Evolutionary conservation across 129 eudicot species (phyloP), one percentile per base, ranked within the genome.

Genomic region (Pulicaria dysenterica): DNA sequence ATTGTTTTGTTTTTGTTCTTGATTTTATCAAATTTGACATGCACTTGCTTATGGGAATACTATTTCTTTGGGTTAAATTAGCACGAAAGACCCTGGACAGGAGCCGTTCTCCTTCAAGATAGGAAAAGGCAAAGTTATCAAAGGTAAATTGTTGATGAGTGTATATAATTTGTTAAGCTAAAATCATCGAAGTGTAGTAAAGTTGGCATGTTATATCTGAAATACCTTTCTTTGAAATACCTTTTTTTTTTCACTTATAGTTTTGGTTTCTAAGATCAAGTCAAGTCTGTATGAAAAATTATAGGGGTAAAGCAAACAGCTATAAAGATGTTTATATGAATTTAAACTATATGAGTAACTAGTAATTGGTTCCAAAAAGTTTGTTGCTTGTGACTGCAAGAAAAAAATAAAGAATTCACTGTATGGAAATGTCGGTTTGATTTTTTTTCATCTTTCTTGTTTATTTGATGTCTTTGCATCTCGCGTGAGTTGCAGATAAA

Each of bases 81-180:
- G 98, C 83, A 93, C 98, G 3, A 93, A 93, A 85, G 96, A 93
- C 82, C 84, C 87, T 13, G 98, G 98, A 43, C 95, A 88, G 80
- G 11, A 76, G 83, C 96, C 98, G 1, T 93, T 93, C 83, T 38
- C 86, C 66, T 93, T 93, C 79, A 80, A 85, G 51, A 82, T 93
- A 71, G 98, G 98, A 38, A 69, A 83, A 78, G 96, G 98, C 40
- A 79, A 80, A 24, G 98, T 93, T 78, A 87, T 93, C 36, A 93
- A 89, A 93, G 98, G 98, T 89, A 81, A 60, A 7, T 19, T 59
- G 13, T 31, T 15, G 24, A 19, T 34, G 3, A 53, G 31, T 7
- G 36, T 63, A 10, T 51, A 1, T 42, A 10, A 6, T 42, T 16
- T 65, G 47, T 42, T 17, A 13, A 7, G 17, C 38, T n/a, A 57